phyloP scores from a whole-genome alignment of 768 basidiomycete species.

The Mycena galopus region DNA sequence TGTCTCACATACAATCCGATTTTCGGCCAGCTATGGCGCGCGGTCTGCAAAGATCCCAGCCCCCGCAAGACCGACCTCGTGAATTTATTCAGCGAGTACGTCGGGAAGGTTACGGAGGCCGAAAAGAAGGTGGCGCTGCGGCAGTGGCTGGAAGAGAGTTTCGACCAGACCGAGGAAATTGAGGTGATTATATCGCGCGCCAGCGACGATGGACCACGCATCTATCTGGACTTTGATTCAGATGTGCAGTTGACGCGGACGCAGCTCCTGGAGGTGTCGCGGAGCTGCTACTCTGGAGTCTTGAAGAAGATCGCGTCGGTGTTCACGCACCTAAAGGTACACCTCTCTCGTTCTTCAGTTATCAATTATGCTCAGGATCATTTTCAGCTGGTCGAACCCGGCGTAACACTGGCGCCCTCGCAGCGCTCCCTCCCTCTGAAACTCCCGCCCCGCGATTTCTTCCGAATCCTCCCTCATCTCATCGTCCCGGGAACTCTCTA shows the following conservation, averaged over 20 bases:
- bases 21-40: constrained; percentile 48
- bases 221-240: constrained; percentile 46
- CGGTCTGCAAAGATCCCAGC: constrained; percentile 42
- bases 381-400: constrained; percentile 40
- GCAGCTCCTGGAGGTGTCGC: constrained; percentile 46
- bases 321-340: constrained; percentile 45
- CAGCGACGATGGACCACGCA: constrained; percentile 30
- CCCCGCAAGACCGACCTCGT: constrained; percentile 36
- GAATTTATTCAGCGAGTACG: constrained; percentile 39
- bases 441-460: constrained; percentile 39
- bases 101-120: constrained; percentile 38
- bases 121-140: constrained; percentile 37
- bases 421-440: constrained; percentile 43
- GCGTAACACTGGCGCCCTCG: constrained; percentile 35
- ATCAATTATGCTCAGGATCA: background rate
- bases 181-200: constrained; percentile 36
- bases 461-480: constrained; percentile 45
- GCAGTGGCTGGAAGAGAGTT: constrained; percentile 46
- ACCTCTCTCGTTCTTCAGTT: background rate
- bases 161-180: constrained; percentile 45
- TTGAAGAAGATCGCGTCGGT: constrained; percentile 42
- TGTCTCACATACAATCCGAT: constrained; percentile 44
- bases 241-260: constrained; percentile 43
- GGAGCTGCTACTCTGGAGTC: constrained; percentile 42
- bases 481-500: constrained; percentile 45